A percentile compares a stretch with the other conserved stretches of the same genome.
phyloP scores from a whole-genome alignment of 2,329 filamentous ascomycete species.

The Calonectria pseudoreteaudii region DNA sequence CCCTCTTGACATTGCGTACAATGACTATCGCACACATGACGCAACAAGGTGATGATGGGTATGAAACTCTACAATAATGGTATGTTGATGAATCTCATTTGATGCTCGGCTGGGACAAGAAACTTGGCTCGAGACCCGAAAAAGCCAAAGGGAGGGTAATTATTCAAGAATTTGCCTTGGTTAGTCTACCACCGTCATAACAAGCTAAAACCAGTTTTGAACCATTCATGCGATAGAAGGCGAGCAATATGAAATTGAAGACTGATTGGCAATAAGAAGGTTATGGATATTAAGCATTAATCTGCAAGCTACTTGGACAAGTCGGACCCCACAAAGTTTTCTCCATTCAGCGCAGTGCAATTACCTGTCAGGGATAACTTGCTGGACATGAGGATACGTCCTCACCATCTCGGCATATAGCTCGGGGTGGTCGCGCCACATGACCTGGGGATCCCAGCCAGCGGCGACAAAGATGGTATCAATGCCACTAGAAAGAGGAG shows the following conservation, averaged over 20 bases:
- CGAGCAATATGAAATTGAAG: not conserved
- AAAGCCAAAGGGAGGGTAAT: not conserved
- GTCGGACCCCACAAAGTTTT: not conserved
- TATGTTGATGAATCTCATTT: not conserved
- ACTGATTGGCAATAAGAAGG: not conserved
- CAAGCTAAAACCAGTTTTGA: not conserved
- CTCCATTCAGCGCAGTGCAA: too few relatives aligned
- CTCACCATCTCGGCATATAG: constrained; percentile 82
- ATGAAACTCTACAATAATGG: not conserved
- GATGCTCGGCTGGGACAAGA: not conserved
- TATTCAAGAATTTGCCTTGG: not conserved
- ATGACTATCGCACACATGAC: too few relatives aligned
- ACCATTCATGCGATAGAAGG: not conserved
- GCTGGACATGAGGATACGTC: constrained; percentile 86
- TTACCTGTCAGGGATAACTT: constrained; percentile 68
- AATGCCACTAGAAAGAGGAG: constrained; percentile 87
- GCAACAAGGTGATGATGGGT: too few relatives aligned
- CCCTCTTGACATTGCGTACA: not conserved
- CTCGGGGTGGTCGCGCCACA: constrained; percentile 85
- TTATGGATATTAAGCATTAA: not conserved
- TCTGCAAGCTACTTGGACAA: not conserved
- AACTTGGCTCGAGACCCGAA: not conserved
- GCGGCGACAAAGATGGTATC: constrained; percentile 91
- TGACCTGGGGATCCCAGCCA: constrained; percentile 76
- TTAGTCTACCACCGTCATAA: too few relatives aligned